A percentile compares a stretch with the other conserved stretches of the same genome.
These are phyloP conservation scores for Tulasnella sp. DNA, from an alignment of 768 basidiomycete genomes.

Conservation along the genomic window DNA sequence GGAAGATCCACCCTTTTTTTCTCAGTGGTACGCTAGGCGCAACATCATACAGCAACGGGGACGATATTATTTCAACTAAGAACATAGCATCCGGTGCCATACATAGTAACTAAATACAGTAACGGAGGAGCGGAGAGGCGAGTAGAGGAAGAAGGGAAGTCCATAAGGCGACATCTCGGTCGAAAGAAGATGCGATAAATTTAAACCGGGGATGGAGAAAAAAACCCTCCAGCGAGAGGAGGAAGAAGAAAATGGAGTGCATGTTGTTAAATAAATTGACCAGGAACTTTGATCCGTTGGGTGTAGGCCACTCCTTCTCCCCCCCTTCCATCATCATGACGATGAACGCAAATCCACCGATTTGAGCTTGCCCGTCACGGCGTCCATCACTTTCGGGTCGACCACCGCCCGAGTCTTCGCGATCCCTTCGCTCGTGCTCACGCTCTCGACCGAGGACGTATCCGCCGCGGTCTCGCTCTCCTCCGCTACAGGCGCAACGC, in stretches of 20 bases:
- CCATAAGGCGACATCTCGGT: background rate
- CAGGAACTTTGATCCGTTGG: too few relatives aligned
- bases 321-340: background rate
- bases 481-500: background rate
- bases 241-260: background rate
- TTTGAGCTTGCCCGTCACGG: background rate
- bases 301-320: too few relatives aligned
- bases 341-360: background rate
- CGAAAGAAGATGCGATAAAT: too few relatives aligned
- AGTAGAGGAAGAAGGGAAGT: background rate
- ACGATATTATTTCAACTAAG: background rate
- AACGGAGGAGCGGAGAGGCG: background rate
- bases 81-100: constrained; percentile 4
- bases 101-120: constrained; percentile 3
- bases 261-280: background rate
- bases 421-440: background rate
- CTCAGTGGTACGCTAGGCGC: too few relatives aligned
- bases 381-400: background rate
- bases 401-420: background rate
- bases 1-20: too few relatives aligned
- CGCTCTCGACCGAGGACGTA: background rate
- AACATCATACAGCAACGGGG: background rate
- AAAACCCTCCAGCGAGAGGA: background rate
- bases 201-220: too few relatives aligned
- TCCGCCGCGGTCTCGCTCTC: background rate